Base-by-base conservation (phyloP, 2,329 filamentous ascomycete genomes). In the Coleophoma eucalyptorum region DNA sequence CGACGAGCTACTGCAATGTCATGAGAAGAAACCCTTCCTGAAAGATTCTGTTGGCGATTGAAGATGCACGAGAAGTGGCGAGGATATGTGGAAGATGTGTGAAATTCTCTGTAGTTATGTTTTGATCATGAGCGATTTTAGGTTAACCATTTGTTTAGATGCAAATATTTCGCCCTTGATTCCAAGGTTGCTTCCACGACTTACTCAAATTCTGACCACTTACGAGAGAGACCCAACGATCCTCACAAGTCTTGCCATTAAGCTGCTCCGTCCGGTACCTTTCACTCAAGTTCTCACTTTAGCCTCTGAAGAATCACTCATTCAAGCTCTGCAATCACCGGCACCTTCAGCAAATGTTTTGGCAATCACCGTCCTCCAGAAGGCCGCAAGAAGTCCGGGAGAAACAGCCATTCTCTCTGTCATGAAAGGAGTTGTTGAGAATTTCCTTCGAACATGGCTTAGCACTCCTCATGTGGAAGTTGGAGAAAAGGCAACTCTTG, bases 291-390 rank as follows among this genome's bases (percentile, higher is more conserved):
- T 75, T 15, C 69, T 84, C 55, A 67, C 72, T 2, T 65, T 84
- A 7, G 78, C 79, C 11, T 74, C 78, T 20, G 71, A 76, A 41
- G 70, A 75, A 5, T 69, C 75, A 13, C 64, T 85, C 3, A 66
- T 81, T 44, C 69, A 71, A 35, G 80, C 80, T 20, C 69, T 85
- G 15, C 65, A 65, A 43, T 82, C 80, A 1, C 74, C 78, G 1
- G 70, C 79, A 0, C 73, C 80, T 0, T 76, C 79, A 2, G 79
- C 78, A 31, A 82, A 81, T 60, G 67, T 83, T 15, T 75, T 86
- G 20, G 81, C 75, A 59, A 71, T 86, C 57, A 67, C 73, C 48
- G 71, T 85, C 49, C 60, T 85, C 26, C 69, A 77, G 53, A 85
- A 84, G 59, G 81, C 79, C 4, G 67, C 76, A 19, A 62, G 65